A percentile compares a stretch with the other conserved stretches of the same genome.
Conservation (phyloP, 2,329 filamentous ascomycete genomes). For the Cladophialophora bantiana region DNA sequence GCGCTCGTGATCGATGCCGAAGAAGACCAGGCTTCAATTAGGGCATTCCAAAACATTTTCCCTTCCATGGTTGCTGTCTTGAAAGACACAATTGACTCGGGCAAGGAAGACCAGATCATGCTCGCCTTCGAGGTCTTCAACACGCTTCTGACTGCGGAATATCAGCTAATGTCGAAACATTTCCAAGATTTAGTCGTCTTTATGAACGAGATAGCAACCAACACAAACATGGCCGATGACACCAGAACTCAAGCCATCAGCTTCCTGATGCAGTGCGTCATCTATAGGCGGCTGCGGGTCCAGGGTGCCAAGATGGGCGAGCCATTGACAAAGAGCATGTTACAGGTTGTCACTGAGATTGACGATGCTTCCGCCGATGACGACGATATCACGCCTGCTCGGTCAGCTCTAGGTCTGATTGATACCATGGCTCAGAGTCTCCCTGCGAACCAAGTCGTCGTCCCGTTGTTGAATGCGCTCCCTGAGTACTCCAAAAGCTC, state of each 20-base stretch:
- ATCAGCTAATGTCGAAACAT: constrained; percentile 80
- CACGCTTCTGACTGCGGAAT: constrained; percentile 88
- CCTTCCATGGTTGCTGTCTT: constrained; percentile 89
- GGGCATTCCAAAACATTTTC: constrained; percentile 78
- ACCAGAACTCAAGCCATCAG: constrained; percentile 87
- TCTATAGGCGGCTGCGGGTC: constrained; percentile 93
- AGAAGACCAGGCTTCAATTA: constrained; percentile 76
- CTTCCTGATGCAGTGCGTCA: constrained; percentile 90
- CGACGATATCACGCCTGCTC: constrained; percentile 83
- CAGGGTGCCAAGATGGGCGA: constrained; percentile 88
- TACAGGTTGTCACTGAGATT: constrained; percentile 90
- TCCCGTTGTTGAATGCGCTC: constrained; percentile 87
- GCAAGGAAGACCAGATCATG: constrained; percentile 86
- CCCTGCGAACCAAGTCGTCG: constrained; percentile 91
- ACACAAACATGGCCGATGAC: constrained; percentile 80
- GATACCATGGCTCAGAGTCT: constrained; percentile 88
- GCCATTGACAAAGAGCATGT: constrained; percentile 82
- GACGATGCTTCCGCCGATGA: constrained; percentile 68
- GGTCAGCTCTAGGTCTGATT: constrained; percentile 83
- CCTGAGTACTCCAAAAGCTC: constrained; percentile 77
- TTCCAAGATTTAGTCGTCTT: constrained; percentile 90
- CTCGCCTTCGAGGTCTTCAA: constrained; percentile 97
- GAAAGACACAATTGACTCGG: constrained; percentile 78
- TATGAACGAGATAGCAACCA: constrained; percentile 86
- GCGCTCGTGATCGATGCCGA: constrained; percentile 88